Base-by-base conservation (phyloP, 1,284 basidiomycete genomes). In the Austroboletus niveus region DNA sequence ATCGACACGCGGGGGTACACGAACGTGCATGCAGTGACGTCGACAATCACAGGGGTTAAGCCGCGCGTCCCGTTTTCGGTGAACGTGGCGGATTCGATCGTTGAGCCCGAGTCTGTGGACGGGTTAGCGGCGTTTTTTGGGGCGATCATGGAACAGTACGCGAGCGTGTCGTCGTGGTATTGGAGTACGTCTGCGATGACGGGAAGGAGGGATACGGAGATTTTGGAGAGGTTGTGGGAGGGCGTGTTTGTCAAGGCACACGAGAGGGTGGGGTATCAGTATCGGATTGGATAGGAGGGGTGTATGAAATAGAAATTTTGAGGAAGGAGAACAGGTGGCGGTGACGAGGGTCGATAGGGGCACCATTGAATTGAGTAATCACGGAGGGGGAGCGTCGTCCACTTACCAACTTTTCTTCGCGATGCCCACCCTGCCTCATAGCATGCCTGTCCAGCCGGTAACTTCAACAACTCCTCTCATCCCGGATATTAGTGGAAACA, bases 161-260 rank as follows among this genome's bases (percentile, higher is more conserved):
- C 38, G 14, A 29, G 32, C 5, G 38, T 51, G n/a, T 38, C n/a
- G 10, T 48, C 51, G 20, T 42, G 7, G 32, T 62, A 48, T 45
- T 60, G 58, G 58, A 38, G 9, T 17, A 60, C 60, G 9, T 39
- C 36, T 8, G 29, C 47, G 32, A 62, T 62, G 60, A 10, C 42
- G n/a, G 32, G 49, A 12, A 58, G 51, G 24, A 7, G 58, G 44
- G 58, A 60, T 44, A 60, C 55, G 5, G 60, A 60, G 29, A 51
- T 54, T 20, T 49, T 38, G 36, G 55, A 27, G 15, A 50, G 40
- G 42, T 36, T 60, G 14, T 60, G 60, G 58, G 58, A 60, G 20
- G 58, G 62, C 12, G 60, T 60, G 38, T 60, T 60, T 14, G 45
- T 62, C 15, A 59, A 60, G 17, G 58, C 60, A 1, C 48, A 45